Base-by-base conservation (phyloP, 2,329 filamentous ascomycete genomes). In the Epichloe baconii region DNA sequence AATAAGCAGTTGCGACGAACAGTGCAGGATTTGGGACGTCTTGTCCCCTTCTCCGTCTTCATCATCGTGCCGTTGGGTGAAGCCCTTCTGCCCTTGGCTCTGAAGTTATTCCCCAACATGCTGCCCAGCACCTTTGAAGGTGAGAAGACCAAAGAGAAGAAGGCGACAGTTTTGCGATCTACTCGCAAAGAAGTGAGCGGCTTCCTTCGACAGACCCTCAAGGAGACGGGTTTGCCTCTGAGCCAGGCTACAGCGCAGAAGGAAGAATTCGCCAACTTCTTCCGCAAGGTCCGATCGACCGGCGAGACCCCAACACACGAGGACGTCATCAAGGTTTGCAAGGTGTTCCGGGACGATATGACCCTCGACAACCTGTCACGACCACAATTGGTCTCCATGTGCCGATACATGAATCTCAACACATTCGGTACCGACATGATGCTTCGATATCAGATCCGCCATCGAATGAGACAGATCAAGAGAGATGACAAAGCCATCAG, bases 391-490 rank as follows among this genome's bases (percentile, higher is more conserved):
- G 91, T 98, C 34, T 95, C 86, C 51, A 98, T 97, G 79, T 97
- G 93, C 77, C 85, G 88, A 55, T 98, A 98, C 74, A 90, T 98
- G 84, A 96, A 94, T 70, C 79, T 98, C 52, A 93, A 91, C 72
- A 91, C 89, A 0, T 96, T 97, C 62, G 93, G 93, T 57, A 97
- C 93, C 21, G 93, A 98, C 69, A 88, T 89, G 68, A 95, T 98
- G 86, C 83, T 98, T 48, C 87, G 93, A 51, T 98, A 98, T 72
- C 89, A 95, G 66, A 82, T 98, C 62, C 88, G 93, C 53, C 90
- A 97, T 71, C 87, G 91, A 56, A 98, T 98, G 93, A 83, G 91
- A 61, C 93, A 98, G 71, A 97, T 97, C 76, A 98, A 98, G 82
- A 85, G 91, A 56, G 93, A 98, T 64, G 93, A 98, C 71, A 84